Percentiles rank a stretch among this genome's conserved stretches.
Evolutionary conservation across 352 stramenopile species (phyloP).

Genomic region (Pythium utonaiense): DNA sequence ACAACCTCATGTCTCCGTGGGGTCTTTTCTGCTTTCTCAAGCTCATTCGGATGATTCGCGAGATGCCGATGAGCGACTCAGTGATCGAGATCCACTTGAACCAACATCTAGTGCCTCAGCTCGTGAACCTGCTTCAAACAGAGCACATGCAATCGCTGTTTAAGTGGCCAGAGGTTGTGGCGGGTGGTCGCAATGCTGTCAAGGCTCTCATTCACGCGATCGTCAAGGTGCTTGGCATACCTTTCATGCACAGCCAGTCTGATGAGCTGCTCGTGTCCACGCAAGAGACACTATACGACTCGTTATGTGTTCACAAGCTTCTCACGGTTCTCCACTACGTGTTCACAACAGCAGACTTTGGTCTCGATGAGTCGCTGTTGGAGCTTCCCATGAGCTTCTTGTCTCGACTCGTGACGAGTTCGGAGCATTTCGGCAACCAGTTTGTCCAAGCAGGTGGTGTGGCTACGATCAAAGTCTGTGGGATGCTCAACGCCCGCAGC

Average conservation of each 20-base stretch:
- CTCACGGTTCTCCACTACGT: slow-evolving; percentile 63
- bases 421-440: slow-evolving; percentile 74
- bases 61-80: slow-evolving; percentile 49
- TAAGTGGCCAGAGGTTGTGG: slow-evolving; percentile 72
- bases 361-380: slow-evolving; percentile 53
- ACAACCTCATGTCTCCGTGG: slow-evolving; percentile 74
- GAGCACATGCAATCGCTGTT: slow-evolving; percentile 64
- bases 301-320: slow-evolving; percentile 59
- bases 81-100: slow-evolving; percentile 51
- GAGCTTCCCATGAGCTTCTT: slow-evolving; percentile 80
- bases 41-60: slow-evolving; percentile 65
- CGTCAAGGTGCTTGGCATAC: slow-evolving; percentile 82
- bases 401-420: slow-evolving; percentile 80
- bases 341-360: slow-evolving; percentile 45
- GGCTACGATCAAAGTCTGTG: too few relatives aligned
- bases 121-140: slow-evolving; percentile 55
- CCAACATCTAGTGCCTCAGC: slow-evolving; percentile 45
- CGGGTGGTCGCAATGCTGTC: slow-evolving; percentile 74
- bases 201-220: slow-evolving; percentile 80
- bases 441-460: slow-evolving; percentile 74
- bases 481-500: too few relatives aligned
- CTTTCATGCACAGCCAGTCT: slow-evolving; percentile 62
- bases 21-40: slow-evolving; percentile 85
- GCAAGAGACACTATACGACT: slow-evolving; percentile 72
- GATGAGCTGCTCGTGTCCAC: slow-evolving; percentile 65